A percentile compares a stretch with the other conserved stretches of the same genome.
Conservation (phyloP, 1,284 basidiomycete genomes). For the Neolentinus lepideus region DNA sequence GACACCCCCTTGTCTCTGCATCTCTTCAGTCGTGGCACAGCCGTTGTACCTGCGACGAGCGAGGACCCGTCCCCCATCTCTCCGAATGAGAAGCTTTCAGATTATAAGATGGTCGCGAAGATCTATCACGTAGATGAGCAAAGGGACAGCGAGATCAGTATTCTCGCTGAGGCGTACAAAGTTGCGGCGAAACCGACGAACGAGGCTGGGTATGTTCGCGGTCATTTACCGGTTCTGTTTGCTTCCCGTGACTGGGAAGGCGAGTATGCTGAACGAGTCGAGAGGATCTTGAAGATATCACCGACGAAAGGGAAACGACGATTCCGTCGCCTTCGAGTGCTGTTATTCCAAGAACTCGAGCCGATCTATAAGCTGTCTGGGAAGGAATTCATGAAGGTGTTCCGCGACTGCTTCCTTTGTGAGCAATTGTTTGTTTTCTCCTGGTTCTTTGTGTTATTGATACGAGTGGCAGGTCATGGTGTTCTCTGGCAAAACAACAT, state of each 20-base stretch:
- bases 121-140: slow-evolving; percentile 13
- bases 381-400: slow-evolving; percentile 12
- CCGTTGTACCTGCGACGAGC: not conserved
- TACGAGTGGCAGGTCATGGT: slow-evolving; percentile 18
- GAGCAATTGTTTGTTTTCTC: not conserved
- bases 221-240: slow-evolving; percentile 14
- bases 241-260: slow-evolving; percentile 6
- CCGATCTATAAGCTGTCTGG: slow-evolving; percentile 9
- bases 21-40: not conserved
- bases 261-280: slow-evolving; percentile 4
- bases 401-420: slow-evolving; percentile 13
- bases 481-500: slow-evolving; percentile 21
- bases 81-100: not conserved
- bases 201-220: slow-evolving; percentile 1
- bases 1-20: not conserved
- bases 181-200: slow-evolving; percentile 4
- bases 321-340: slow-evolving; percentile 4
- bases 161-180: slow-evolving; percentile 11
- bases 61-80: not conserved
- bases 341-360: slow-evolving; percentile 10
- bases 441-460: not conserved
- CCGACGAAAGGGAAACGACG: not conserved
- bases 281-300: slow-evolving; percentile 1
- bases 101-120: slow-evolving; percentile 9
- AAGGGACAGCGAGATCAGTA: slow-evolving; percentile 9